A percentile compares a stretch with the other conserved stretches of the same genome.
Evolutionary conservation across 345 rosid species (phyloP).

Genomic region (Cardiospermum halicacabum): DNA sequence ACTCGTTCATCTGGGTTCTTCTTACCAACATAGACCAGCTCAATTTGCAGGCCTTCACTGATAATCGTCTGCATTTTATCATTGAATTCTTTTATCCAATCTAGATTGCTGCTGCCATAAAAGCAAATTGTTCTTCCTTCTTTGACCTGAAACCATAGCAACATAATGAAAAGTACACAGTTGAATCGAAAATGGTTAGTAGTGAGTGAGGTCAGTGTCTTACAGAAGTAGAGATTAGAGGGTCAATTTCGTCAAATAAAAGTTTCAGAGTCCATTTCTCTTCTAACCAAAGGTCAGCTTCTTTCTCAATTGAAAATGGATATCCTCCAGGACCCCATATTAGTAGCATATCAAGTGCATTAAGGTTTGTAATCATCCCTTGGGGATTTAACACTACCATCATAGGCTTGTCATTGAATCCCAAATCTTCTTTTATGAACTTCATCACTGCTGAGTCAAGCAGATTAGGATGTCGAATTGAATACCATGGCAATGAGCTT

Average conservation of each 20-base stretch:
- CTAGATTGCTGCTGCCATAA: constrained; percentile 45
- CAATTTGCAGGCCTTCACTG: constrained; percentile 41
- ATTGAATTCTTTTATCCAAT: constrained; percentile 49
- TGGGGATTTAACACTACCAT: constrained; percentile 54
- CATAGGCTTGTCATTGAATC: constrained; percentile 35
- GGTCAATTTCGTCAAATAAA: constrained; percentile 48
- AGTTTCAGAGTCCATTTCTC: constrained; percentile 50
- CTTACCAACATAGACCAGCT: constrained; percentile 47
- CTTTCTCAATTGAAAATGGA: constrained; percentile 64
- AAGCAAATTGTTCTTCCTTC: constrained; percentile 57
- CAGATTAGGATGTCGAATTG: constrained; percentile 47
- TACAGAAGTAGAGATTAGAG: constrained; percentile 53
- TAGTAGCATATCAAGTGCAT: constrained; percentile 65
- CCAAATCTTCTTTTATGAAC: constrained; percentile 54
- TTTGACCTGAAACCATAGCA: constrained; percentile 43
- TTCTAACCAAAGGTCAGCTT: constrained; percentile 62
- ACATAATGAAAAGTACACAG: background rate
- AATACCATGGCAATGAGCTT: constrained; percentile 57
- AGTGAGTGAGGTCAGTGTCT: background rate
- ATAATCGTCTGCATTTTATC: constrained; percentile 30
- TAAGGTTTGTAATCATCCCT: constrained; percentile 48
- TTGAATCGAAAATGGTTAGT: background rate
- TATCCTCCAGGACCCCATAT: constrained; percentile 74
- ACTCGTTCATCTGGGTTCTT: constrained; percentile 26
- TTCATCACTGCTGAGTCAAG: constrained; percentile 41